Evolutionary conservation across 192 early-diverging fungal genomes (phyloP).

Genomic region (Kappamyces sp.): DNA sequence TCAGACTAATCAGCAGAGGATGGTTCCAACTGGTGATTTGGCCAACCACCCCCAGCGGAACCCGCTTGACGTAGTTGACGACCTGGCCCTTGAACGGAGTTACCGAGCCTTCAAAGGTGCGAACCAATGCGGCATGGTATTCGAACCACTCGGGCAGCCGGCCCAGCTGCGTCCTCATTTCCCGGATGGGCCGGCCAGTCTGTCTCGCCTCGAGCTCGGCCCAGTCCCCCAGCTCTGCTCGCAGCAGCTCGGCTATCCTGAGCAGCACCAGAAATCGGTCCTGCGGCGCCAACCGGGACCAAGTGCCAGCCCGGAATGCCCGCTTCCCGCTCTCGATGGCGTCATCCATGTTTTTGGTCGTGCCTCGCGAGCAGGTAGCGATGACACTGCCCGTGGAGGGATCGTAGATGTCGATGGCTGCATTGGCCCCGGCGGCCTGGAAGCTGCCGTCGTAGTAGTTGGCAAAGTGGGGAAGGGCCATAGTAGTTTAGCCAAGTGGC

Average conservation of each 20-base stretch:
- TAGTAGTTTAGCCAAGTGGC: too few species aligned
- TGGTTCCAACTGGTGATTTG: slow-evolving; percentile 58
- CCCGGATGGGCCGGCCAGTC: slow-evolving; percentile 17
- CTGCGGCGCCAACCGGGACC: background rate
- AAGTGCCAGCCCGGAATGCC: background rate
- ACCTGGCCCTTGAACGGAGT: slow-evolving; percentile 16
- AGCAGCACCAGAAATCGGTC: background rate
- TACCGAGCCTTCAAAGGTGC: slow-evolving; percentile 14
- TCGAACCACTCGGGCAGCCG: slow-evolving; percentile 19
- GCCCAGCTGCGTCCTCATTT: slow-evolving; percentile 14
- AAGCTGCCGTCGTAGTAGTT: too few species aligned
- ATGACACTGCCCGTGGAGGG: slow-evolving; percentile 71
- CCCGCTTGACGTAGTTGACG: slow-evolving; percentile 11
- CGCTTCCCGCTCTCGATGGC: slow-evolving; percentile 69
- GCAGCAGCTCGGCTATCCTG: background rate
- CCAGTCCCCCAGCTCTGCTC: background rate
- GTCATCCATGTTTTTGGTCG: slow-evolving; percentile 71
- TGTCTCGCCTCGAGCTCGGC: slow-evolving; percentile 15
- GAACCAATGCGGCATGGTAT: slow-evolving; percentile 14
- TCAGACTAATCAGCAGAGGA: slow-evolving; percentile 78
- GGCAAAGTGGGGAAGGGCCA: too few species aligned
- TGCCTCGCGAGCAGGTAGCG: background rate
- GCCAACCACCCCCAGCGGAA: slow-evolving; percentile 15
- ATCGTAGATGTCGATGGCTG: slow-evolving; percentile 73
- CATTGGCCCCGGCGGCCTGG: slow-evolving; percentile 23